Conservation (phyloP, 1,284 basidiomycete species). For the Fomes fomentarius region DNA sequence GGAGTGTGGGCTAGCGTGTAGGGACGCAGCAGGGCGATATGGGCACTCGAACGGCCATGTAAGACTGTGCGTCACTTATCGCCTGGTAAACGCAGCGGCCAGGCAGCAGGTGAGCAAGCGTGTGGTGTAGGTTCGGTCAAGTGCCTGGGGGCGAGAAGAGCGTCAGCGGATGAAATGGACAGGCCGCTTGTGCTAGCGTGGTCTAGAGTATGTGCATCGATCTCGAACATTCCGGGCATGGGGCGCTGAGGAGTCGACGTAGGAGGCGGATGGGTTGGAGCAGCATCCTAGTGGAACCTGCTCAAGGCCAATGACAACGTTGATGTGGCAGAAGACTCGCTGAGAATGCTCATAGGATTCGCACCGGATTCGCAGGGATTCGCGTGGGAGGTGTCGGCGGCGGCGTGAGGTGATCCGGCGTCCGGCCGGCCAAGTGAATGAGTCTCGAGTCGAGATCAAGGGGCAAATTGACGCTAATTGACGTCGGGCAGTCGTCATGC, state of each 20-base stretch:
- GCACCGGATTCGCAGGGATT: not conserved
- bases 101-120: not conserved
- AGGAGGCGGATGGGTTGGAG: too few relatives aligned
- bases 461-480: conserved; percentile 10
- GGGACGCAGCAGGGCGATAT: too few relatives aligned
- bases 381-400: not conserved
- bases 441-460: conserved; percentile 1
- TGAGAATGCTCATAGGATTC: too few relatives aligned
- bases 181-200: too few relatives aligned
- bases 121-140: not conserved
- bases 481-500: conserved; percentile 6
- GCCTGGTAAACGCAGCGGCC: not conserved
- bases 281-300: too few relatives aligned
- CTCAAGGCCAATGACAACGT: too few relatives aligned
- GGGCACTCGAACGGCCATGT: too few relatives aligned
- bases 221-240: not conserved
- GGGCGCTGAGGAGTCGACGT: not conserved
- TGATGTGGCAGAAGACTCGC: too few relatives aligned
- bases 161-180: not conserved
- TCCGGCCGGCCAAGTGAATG: too few relatives aligned
- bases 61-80: not conserved
- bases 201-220: not conserved
- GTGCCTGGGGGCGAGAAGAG: not conserved
- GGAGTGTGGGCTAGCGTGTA: too few relatives aligned
- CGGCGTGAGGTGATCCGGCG: not conserved